Base-by-base conservation (phyloP, 768 basidiomycete species). In the Hericium erinaceus region DNA sequence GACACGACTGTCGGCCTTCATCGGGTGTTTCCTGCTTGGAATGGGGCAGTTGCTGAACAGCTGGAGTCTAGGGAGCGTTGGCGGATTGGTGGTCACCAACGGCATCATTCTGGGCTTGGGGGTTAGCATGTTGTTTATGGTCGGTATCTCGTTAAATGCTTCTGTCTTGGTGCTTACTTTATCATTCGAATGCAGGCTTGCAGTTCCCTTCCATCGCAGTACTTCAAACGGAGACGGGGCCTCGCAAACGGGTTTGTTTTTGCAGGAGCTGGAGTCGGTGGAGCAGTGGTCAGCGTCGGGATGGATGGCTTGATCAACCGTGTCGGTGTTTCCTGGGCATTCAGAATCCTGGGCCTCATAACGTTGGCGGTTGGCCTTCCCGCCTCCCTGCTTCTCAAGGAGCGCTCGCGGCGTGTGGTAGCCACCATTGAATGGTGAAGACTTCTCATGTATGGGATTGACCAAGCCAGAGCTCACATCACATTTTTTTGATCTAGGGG, bases 241-340 rank as follows among this genome's bases (percentile, higher is more conserved):
- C 59, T 72, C 5, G 68, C 73, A 10, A 73, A 70, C 15, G 71
- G 69, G 40, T 58, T 74, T 50, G 72, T 72, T 12, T 70, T 70
- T 56, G 65, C 65, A 2, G 65, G 68, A 10, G 67, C 64, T 20
- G 72, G 70, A 6, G 59, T 71, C 16, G 69, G 72, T 28, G 72
- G 68, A 41, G 72, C 65, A 16, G 58, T 69, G 9, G 63, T 65
- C 22, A 68, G 64, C 16, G 61, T 72, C 24, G 55, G 59, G 28
- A 65, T 70, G 53, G 64, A 69, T 37, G 46, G 61, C 7, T 64
- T 71, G 44, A 64, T 71, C 9, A 58, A 67, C 40, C 56, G 44
- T 48, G 61, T 70, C 15, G 70, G 68, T 7, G 58, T 68, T 28
- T 12, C 67, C 2, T 71, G 67, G 70, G 65, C 70, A 7, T 72